Evolutionary conservation across 495 filamentous ascomycete species (phyloP).

Genomic region (Pyrenula aspistea): DNA sequence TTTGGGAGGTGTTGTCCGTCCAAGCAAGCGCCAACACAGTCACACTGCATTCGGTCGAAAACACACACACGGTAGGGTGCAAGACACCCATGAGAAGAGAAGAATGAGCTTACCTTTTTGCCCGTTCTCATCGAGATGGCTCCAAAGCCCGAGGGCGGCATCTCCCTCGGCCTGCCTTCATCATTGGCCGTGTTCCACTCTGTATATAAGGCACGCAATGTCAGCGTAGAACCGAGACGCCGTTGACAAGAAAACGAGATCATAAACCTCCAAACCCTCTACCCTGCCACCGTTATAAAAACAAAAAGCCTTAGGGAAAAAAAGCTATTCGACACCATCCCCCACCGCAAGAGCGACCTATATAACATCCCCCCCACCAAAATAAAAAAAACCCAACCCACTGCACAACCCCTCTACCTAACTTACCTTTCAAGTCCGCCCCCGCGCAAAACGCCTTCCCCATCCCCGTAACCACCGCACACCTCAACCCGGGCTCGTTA

Average conservation of each 20-base stretch:
- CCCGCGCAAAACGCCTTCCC: slow-evolving; percentile 46
- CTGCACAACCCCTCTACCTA: too few species aligned
- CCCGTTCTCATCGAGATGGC: slow-evolving; percentile 24
- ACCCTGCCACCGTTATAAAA: too few species aligned
- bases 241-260: too few species aligned
- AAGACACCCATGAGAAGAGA: too few species aligned
- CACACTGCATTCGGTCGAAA: too few species aligned
- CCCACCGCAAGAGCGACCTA: not conserved
- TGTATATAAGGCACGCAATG: not conserved
- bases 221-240: too few species aligned
- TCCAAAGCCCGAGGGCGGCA: slow-evolving; percentile 13
- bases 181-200: not conserved
- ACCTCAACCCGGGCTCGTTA: slow-evolving; percentile 33
- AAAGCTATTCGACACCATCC: too few species aligned
- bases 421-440: slow-evolving; percentile 27
- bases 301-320: too few species aligned
- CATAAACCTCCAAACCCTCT: too few species aligned
- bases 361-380: not conserved
- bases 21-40: too few species aligned
- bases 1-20: too few species aligned
- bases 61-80: too few species aligned
- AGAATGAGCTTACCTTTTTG: slow-evolving; percentile 50
- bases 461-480: slow-evolving; percentile 42
- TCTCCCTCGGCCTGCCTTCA: not conserved
- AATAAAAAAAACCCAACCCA: not conserved